These are phyloP conservation scores for Pestalotiopsis fici DNA, from an alignment of 2,329 filamentous ascomycete genomes.

Conservation along the genomic window DNA sequence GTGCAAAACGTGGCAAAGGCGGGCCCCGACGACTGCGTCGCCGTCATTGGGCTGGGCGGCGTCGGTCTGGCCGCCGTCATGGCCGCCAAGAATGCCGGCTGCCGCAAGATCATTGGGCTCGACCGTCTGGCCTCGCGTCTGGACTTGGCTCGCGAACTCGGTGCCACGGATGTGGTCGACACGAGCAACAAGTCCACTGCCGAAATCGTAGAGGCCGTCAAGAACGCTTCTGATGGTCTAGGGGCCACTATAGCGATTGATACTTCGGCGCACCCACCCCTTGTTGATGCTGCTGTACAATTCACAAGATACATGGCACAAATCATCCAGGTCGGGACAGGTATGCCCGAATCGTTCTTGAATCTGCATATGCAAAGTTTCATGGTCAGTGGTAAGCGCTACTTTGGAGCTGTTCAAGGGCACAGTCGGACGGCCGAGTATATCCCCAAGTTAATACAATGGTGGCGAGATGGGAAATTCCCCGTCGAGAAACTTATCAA, in stretches of 20 bases:
- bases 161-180: conserved; percentile 47
- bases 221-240: conserved; percentile 46
- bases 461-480: conserved; percentile 20
- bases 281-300: conserved; percentile 39
- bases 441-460: conserved; percentile 23
- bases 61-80: conserved; percentile 13
- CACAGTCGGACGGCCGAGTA: conserved; percentile 40
- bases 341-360: conserved; percentile 42
- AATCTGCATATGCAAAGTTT: conserved; percentile 43
- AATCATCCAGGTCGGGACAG: conserved; percentile 50
- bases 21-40: conserved; percentile 7
- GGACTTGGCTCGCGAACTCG: conserved; percentile 67
- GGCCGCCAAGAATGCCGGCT: conserved; percentile 9
- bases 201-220: conserved; percentile 45
- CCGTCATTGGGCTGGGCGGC: conserved; percentile 12
- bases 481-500: conserved; percentile 18
- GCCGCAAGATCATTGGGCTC: conserved; percentile 44
- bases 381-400: conserved; percentile 47
- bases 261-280: conserved; percentile 45
- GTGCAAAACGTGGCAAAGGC: conserved; percentile 12
- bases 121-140: conserved; percentile 67
- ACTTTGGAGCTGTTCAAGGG: conserved; percentile 38
- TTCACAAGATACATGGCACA: conserved; percentile 45
- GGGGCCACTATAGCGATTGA: conserved; percentile 49
- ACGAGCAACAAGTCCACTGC: conserved; percentile 26